Conservation (phyloP, 2,329 filamentous ascomycete species). For the Escovopsis sp. region DNA sequence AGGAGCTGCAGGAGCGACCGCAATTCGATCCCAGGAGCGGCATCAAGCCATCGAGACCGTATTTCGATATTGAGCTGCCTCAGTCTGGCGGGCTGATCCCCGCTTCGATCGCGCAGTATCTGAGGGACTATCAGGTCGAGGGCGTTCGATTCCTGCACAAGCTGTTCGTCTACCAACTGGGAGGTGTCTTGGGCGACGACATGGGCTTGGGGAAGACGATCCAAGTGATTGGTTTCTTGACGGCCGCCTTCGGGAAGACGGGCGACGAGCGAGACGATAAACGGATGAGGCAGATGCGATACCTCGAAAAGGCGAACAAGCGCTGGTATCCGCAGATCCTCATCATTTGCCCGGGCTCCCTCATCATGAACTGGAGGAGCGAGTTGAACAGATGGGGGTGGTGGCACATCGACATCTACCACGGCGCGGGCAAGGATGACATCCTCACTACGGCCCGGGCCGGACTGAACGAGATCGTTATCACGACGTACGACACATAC, state of each 20-base stretch:
- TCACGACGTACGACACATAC: conserved; percentile 90
- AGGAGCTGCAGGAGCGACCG: conserved; percentile 48
- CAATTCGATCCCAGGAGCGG: conserved; percentile 39
- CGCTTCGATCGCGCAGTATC: conserved; percentile 75
- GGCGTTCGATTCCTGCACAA: conserved; percentile 77
- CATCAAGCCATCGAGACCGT: conserved; percentile 50
- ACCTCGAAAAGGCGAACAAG: conserved; percentile 24
- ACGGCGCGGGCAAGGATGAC: conserved; percentile 53
- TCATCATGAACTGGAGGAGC: conserved; percentile 83
- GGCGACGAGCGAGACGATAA: conserved; percentile 75
- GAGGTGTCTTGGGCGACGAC: conserved; percentile 84
- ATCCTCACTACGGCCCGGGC: conserved; percentile 56
- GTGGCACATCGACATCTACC: conserved; percentile 79
- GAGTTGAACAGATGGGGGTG: conserved; percentile 86
- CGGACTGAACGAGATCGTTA: conserved; percentile 74
- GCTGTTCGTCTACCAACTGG: conserved; percentile 79
- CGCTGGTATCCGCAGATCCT: conserved; percentile 65
- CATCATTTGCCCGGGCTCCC: conserved; percentile 73
- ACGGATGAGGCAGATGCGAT: conserved; percentile 72
- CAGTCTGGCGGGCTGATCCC: conserved; percentile 72
- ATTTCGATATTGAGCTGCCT: conserved; percentile 59
- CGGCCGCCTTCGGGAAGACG: conserved; percentile 85
- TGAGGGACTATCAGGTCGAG: conserved; percentile 80
- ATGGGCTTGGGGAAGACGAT: conserved; percentile 98
- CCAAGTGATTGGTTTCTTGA: conserved; percentile 84